These are phyloP conservation scores for Potentilla sterilis DNA, from an alignment of 306 rosid genomes.

Conservation along the genomic window DNA sequence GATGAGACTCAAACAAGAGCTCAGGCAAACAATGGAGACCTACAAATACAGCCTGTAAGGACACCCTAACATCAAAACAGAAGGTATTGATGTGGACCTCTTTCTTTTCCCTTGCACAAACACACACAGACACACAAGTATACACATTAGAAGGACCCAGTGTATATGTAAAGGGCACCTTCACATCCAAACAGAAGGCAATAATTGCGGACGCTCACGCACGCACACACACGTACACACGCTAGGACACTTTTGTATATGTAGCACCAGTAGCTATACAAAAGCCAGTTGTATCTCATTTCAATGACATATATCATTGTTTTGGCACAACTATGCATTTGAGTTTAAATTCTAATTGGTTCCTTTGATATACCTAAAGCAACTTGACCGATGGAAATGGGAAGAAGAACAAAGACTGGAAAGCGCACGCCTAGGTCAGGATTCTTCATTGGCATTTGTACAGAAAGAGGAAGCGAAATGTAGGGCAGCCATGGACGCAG, in stretches of 20 bases:
- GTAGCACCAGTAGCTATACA: too few relatives aligned
- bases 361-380: constrained; percentile 39
- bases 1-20: constrained; percentile 71
- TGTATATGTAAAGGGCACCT: too few relatives aligned
- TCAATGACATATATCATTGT: too few relatives aligned
- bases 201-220: too few relatives aligned
- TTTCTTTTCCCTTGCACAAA: neutral
- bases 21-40: constrained; percentile 83
- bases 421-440: constrained; percentile 46
- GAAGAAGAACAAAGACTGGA: constrained; percentile 61
- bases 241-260: too few relatives aligned
- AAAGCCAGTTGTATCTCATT: too few relatives aligned
- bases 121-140: neutral
- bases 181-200: too few relatives aligned
- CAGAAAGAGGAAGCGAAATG: constrained; percentile 58
- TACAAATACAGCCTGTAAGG: constrained; percentile 83
- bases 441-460: constrained; percentile 50
- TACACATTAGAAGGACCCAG: too few relatives aligned
- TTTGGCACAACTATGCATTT: too few relatives aligned
- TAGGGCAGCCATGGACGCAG: constrained; percentile 55
- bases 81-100: constrained; percentile 35
- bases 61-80: constrained; percentile 60
- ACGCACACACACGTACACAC: too few relatives aligned
- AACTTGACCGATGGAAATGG: constrained; percentile 64
- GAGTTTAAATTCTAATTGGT: neutral